Evolutionary conservation across 345 rosid species (phyloP), one percentile per base, ranked within the genome.

Genomic region (Eutrema heterophyllum): DNA sequence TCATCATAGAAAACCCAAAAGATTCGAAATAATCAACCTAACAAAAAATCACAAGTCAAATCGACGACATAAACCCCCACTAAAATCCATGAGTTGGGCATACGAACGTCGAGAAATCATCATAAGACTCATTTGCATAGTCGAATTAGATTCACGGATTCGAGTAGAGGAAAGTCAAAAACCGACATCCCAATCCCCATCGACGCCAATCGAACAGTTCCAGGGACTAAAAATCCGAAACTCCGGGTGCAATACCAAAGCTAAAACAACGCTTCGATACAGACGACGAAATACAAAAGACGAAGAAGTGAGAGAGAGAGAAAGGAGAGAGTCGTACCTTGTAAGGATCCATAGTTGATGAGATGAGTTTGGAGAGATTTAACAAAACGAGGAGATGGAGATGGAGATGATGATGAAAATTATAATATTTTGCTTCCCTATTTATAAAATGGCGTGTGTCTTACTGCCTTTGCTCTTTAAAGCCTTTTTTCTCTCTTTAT

Each of bases 261-360:
- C 30, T 16, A 7, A 35, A 70, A 39, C 29, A 51, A 5, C 54
- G 29, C 27, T 62, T 45, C 6, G n/a, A 61, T 36, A 8, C 0
- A 60, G 65, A 39, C 3, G 33, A 4, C 80, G 86, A 59, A 60
- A 52, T 68, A 81, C 27, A 70, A 49, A 85, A 83, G 48, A 84
- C 9, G 46, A 68, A 14, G 24, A 51, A n/a, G 4, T 39, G 21
- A 7, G 16, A 62, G 6, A 26, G 16, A 32, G 16, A 33, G 29
- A 61, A 15, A 49, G 38, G n/a, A 27, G 11, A 36, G 43, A 46
- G 48, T 3, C 3, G 78, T 56, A 80, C 83, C 83, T 80, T 85
- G 86, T 85, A 85, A 4, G 88, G 88, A 81, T 85, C 88, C 88
- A 85, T 85, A 13, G 80, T 51, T 40, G 67, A 45, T 7, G 66